Evolutionary conservation across 177 flowering plant genomes (phyloP).

Genomic region (Vitis hybrid): DNA sequence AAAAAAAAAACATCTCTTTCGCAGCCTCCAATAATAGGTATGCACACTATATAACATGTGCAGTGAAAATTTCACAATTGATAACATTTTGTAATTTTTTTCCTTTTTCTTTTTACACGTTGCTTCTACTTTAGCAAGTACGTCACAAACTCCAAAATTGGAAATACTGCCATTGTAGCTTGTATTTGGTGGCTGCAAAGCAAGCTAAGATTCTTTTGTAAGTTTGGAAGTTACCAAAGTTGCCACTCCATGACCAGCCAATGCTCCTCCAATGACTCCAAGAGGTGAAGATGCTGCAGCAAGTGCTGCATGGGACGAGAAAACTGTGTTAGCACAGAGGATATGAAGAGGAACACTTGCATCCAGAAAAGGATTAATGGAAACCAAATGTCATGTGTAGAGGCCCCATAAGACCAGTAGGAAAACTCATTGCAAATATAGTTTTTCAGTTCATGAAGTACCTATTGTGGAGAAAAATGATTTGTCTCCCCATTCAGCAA

Average conservation of each 20-base stretch:
- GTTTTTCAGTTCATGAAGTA: conserved; percentile 19
- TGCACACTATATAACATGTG: background rate
- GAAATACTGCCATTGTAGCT: background rate
- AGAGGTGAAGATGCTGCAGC: conserved; percentile 99
- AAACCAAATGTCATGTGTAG: background rate
- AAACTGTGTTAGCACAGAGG: background rate
- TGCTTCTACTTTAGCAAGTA: background rate
- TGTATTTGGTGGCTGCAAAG: background rate
- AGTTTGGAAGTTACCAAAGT: conserved; percentile 63
- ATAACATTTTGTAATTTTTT: background rate
- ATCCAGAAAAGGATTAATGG: conserved; percentile 1
- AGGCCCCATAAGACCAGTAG: background rate
- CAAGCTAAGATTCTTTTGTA: background rate
- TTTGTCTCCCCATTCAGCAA: conserved; percentile 99
- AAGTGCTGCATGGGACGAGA: conserved; percentile 60
- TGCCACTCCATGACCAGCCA: conserved; percentile 95
- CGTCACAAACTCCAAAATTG: background rate
- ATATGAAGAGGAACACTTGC: conserved; percentile 1
- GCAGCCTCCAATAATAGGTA: too few species aligned
- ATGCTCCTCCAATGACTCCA: conserved; percentile 93
- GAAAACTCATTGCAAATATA: background rate
- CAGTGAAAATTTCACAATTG: background rate
- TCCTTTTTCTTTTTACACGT: conserved; percentile 1
- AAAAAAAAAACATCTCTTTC: too few species aligned
- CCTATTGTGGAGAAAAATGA: conserved; percentile 99